These are phyloP conservation scores for Solanum hybrid DNA, from an alignment of 305 asterid genomes.

Conservation along the genomic window DNA sequence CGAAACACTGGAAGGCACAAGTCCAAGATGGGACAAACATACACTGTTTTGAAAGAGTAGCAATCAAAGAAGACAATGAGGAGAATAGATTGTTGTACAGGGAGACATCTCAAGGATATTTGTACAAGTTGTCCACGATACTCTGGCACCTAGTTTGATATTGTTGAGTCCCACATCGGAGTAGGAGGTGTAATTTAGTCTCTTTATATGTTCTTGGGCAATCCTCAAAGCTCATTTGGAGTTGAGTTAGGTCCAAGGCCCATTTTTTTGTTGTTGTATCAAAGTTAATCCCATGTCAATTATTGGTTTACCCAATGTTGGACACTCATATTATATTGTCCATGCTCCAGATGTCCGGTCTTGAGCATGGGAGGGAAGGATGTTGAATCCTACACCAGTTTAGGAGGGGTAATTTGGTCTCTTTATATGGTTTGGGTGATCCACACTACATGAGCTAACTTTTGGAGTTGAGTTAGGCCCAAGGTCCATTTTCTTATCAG, in stretches of 20 bases:
- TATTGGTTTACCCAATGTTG: neutral
- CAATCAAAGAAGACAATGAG: neutral
- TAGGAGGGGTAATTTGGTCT: neutral
- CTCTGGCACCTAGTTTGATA: neutral
- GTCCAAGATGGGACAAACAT: neutral
- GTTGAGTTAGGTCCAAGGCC: constrained; percentile 1
- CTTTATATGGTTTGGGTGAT: neutral
- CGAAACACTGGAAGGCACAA: neutral
- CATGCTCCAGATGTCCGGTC: neutral
- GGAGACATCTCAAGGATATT: neutral
- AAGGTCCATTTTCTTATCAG: neutral
- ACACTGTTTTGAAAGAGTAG: neutral
- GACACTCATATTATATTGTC: neutral
- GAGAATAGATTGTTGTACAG: neutral
- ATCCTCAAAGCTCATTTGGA: neutral
- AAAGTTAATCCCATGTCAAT: neutral
- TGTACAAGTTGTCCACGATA: neutral
- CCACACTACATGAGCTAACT: neutral
- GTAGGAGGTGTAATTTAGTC: neutral
- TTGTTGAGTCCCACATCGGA: neutral
- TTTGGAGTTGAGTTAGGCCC: neutral
- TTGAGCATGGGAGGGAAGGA: neutral
- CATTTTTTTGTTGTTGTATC: neutral
- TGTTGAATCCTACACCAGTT: neutral
- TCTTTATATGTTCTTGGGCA: neutral